These are phyloP conservation scores for Rhododendron vialii DNA, from an alignment of 148 eudicot species.

Conservation along the genomic window DNA sequence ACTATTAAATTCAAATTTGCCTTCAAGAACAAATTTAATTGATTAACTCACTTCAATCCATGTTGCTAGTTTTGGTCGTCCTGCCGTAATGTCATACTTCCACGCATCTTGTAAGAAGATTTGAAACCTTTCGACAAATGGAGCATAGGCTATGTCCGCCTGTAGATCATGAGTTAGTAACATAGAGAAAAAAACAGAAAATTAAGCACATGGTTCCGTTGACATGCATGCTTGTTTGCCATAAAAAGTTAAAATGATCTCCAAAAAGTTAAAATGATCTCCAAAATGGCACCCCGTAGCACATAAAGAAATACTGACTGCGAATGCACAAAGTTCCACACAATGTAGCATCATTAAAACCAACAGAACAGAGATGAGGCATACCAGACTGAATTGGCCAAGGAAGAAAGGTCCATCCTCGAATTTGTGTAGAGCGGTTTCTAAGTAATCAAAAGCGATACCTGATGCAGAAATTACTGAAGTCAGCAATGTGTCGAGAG, in stretches of 20 bases:
- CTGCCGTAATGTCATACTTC: conserved; percentile 55
- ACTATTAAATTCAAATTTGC: not conserved
- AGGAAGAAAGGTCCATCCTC: conserved; percentile 85
- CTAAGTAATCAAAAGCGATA: conserved; percentile 61
- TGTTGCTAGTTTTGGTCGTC: conserved; percentile 50
- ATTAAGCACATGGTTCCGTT: not conserved
- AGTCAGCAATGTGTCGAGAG: not conserved
- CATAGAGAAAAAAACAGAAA: not conserved
- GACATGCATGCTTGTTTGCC: not conserved
- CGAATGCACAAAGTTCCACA: not conserved
- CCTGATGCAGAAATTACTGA: conserved; percentile 27
- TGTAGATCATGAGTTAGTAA: not conserved
- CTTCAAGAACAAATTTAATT: not conserved
- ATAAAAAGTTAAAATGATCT: not conserved
- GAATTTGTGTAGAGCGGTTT: conserved; percentile 65
- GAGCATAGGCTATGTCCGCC: conserved; percentile 68
- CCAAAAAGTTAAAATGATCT: not conserved
- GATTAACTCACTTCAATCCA: conserved; percentile 58
- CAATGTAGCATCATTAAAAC: not conserved
- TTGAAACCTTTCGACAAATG: conserved; percentile 64
- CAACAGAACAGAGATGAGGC: not conserved
- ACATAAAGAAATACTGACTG: not conserved
- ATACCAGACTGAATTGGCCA: conserved; percentile 76
- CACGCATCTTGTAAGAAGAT: conserved; percentile 52
- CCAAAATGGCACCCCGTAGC: not conserved